A percentile compares a stretch with the other conserved stretches of the same genome.
Conservation (phyloP, 306 rosid species). For the Cicer bijugum region DNA sequence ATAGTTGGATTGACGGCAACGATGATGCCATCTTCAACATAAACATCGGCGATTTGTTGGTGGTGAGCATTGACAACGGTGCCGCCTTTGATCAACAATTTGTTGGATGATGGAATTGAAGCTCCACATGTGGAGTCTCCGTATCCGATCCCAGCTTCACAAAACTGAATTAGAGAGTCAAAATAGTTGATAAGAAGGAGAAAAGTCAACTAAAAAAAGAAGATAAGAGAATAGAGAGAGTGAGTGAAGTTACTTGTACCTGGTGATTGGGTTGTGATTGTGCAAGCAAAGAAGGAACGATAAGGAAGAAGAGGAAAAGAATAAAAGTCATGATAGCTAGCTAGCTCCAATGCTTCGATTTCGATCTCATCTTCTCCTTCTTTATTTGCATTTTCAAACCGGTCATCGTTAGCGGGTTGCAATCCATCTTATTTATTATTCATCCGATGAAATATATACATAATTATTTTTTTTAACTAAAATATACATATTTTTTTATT, state of each 20-base stretch:
- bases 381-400: too few relatives aligned
- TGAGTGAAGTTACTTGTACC: slow-evolving; percentile 44
- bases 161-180: slow-evolving; percentile 55
- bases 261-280: slow-evolving; percentile 66
- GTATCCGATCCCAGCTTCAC: slow-evolving; percentile 67
- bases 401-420: too few relatives aligned
- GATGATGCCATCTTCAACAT: slow-evolving; percentile 76
- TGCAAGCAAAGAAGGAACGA: slow-evolving; percentile 44
- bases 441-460: too few relatives aligned
- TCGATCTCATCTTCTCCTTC: too few relatives aligned
- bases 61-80: slow-evolving; percentile 81
- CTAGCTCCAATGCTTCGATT: too few relatives aligned
- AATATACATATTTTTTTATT: too few relatives aligned
- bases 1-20: slow-evolving; percentile 74
- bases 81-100: slow-evolving; percentile 82
- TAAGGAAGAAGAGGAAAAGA: slow-evolving; percentile 13
- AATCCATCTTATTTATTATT: too few relatives aligned
- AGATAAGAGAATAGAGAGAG: not conserved
- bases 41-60: slow-evolving; percentile 82
- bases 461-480: too few relatives aligned
- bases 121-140: slow-evolving; percentile 57
- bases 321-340: not conserved
- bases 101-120: slow-evolving; percentile 51
- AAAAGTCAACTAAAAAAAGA: slow-evolving; percentile 3
- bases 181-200: not conserved